Conservation (phyloP, 2,329 filamentous ascomycete genomes). For the Verticillium albo-atrum region DNA sequence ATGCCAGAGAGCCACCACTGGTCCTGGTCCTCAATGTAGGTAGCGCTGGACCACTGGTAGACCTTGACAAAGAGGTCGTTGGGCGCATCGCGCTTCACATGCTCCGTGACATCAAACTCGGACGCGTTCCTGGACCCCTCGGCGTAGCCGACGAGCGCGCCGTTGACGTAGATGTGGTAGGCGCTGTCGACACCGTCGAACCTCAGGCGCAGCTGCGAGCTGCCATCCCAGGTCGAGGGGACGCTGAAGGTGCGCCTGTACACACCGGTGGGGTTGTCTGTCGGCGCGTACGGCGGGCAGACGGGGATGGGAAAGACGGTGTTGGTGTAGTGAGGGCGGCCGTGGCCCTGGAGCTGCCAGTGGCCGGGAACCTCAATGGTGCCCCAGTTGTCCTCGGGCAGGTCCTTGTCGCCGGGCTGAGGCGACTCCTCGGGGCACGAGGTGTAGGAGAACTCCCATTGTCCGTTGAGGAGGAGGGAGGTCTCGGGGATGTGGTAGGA, state of each 20-base stretch:
- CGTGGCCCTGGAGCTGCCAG: slow-evolving; percentile 68
- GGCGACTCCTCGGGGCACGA: slow-evolving; percentile 41
- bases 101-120: slow-evolving; percentile 62
- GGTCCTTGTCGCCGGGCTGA: slow-evolving; percentile 20
- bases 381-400: slow-evolving; percentile 33
- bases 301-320: slow-evolving; percentile 62
- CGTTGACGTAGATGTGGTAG: slow-evolving; percentile 67
- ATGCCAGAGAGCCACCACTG: slow-evolving; percentile 67
- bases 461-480: slow-evolving; percentile 47
- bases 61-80: slow-evolving; percentile 62
- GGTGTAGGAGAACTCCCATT: slow-evolving; percentile 52
- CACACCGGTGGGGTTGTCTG: slow-evolving; percentile 60
- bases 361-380: slow-evolving; percentile 59
- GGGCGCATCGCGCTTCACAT: slow-evolving; percentile 30
- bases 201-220: slow-evolving; percentile 52
- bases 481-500: slow-evolving; percentile 49
- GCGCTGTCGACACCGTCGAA: slow-evolving; percentile 71
- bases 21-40: slow-evolving; percentile 67
- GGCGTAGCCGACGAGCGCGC: slow-evolving; percentile 58
- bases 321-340: slow-evolving; percentile 65
- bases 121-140: slow-evolving; percentile 65
- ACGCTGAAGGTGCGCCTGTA: slow-evolving; percentile 54
- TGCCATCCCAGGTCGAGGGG: slow-evolving; percentile 38
- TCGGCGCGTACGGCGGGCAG: slow-evolving; percentile 57
- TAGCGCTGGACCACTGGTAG: slow-evolving; percentile 66